phyloP scores from a whole-genome alignment of 139 green algal genomes.

The Micractinium conductrix region DNA sequence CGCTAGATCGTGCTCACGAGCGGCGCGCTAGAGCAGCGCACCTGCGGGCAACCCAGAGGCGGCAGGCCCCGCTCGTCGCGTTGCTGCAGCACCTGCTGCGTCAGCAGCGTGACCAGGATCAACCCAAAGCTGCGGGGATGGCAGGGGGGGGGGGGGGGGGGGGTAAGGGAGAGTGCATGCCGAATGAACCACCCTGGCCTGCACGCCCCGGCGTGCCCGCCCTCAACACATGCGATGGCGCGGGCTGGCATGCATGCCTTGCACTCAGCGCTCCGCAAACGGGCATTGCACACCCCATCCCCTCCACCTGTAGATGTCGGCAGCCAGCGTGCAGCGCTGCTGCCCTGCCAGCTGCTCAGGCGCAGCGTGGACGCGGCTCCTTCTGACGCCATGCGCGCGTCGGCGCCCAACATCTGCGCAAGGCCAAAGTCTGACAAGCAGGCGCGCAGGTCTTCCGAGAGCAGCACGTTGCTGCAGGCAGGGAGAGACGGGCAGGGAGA shows the following conservation, averaged over 20 bases:
- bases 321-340: not conserved
- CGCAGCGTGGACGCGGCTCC: not conserved
- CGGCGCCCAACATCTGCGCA: not conserved
- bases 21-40: not conserved
- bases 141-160: too few species aligned
- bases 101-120: constrained; percentile 7
- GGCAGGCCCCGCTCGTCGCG: not conserved
- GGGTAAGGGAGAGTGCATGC: too few species aligned
- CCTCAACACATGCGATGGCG: too few species aligned
- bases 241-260: too few species aligned
- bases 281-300: too few species aligned
- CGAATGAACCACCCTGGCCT: too few species aligned
- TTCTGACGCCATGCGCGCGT: not conserved
- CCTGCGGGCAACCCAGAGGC: not conserved
- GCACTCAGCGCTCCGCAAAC: too few species aligned
- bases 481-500: too few species aligned
- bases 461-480: constrained; percentile 10
- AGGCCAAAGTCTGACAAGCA: constrained; percentile 1
- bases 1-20: too few species aligned
- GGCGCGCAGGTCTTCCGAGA: not conserved
- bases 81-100: not conserved
- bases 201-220: too few species aligned
- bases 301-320: not conserved
- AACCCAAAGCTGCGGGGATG: not conserved
- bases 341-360: not conserved